Conservation (phyloP, 352 stramenopile genomes). For the Phytopythium delawarense region DNA sequence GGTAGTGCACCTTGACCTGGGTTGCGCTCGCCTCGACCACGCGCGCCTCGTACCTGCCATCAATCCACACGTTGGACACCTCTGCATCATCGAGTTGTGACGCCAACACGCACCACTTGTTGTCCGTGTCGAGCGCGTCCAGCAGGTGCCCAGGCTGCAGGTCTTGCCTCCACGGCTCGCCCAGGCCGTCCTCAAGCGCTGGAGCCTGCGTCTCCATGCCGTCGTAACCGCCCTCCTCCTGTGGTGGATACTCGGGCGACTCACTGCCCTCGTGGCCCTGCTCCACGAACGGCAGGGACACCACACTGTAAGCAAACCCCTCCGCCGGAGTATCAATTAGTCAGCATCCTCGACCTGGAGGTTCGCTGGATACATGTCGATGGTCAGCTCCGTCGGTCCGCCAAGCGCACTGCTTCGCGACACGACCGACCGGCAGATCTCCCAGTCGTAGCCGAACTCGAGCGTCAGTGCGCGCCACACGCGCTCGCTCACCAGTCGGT, state of each 20-base stretch:
- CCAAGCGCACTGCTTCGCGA: conserved; percentile 12
- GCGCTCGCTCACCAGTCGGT: conserved; percentile 54
- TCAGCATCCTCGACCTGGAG: conserved; percentile 15
- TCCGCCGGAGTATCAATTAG: too few relatives aligned
- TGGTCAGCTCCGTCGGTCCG: conserved; percentile 15
- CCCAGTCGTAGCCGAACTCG: conserved; percentile 60
- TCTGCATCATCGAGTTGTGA: too few relatives aligned
- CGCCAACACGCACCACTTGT: conserved; percentile 36
- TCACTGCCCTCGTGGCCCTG: neutral
- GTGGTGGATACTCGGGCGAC: neutral
- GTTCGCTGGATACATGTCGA: conserved; percentile 59
- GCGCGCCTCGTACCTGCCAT: conserved; percentile 42
- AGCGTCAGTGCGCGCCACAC: conserved; percentile 59
- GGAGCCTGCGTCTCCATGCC: neutral
- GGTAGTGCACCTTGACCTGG: conserved; percentile 92
- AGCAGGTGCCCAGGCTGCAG: conserved; percentile 46
- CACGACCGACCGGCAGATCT: conserved; percentile 52
- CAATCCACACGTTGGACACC: neutral
- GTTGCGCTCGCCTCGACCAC: conserved; percentile 33
- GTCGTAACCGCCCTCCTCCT: neutral
- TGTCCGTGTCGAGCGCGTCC: conserved; percentile 63
- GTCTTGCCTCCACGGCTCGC: conserved; percentile 50
- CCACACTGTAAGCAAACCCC: too few relatives aligned
- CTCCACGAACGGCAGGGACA: neutral
- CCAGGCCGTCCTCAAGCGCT: conserved; percentile 3